Evolutionary conservation across 2,329 filamentous ascomycete species (phyloP).

Genomic region (Hymenoscyphus scutula): DNA sequence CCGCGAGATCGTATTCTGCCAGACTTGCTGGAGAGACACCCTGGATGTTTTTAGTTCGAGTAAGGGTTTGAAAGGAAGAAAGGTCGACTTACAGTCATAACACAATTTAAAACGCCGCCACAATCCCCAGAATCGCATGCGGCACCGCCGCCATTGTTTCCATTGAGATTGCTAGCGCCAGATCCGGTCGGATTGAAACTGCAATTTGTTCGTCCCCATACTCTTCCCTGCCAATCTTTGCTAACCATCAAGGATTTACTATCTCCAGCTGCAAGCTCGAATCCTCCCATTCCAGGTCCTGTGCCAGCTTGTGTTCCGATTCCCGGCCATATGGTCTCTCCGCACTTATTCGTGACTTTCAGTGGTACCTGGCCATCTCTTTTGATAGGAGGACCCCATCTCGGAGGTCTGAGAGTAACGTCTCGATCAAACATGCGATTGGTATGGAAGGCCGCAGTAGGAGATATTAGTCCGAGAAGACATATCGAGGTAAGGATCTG

Average conservation of each 20-base stretch:
- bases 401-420: conserved; percentile 21
- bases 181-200: conserved; percentile 66
- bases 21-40: conserved; percentile 73
- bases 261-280: conserved; percentile 59
- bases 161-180: conserved; percentile 44
- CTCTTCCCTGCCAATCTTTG: conserved; percentile 73
- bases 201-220: conserved; percentile 85
- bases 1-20: conserved; percentile 75
- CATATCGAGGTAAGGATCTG: conserved; percentile 19
- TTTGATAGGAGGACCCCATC: conserved; percentile 32
- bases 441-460: conserved; percentile 18
- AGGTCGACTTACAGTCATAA: conserved; percentile 57
- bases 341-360: conserved; percentile 69
- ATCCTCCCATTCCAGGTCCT: conserved; percentile 65
- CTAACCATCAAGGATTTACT: conserved; percentile 63
- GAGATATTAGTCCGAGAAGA: conserved; percentile 21
- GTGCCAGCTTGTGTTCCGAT: conserved; percentile 70
- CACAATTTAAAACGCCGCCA: conserved; percentile 65
- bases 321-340: conserved; percentile 71
- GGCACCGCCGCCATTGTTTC: conserved; percentile 43
- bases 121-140: conserved; percentile 78
- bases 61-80: neutral
- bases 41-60: conserved; percentile 40
- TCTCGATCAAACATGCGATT: conserved; percentile 11
- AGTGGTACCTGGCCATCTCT: conserved; percentile 52